These are phyloP conservation scores for Ceratobasidium sp. DNA, from an alignment of 1,284 basidiomycete species.

Conservation along the genomic window DNA sequence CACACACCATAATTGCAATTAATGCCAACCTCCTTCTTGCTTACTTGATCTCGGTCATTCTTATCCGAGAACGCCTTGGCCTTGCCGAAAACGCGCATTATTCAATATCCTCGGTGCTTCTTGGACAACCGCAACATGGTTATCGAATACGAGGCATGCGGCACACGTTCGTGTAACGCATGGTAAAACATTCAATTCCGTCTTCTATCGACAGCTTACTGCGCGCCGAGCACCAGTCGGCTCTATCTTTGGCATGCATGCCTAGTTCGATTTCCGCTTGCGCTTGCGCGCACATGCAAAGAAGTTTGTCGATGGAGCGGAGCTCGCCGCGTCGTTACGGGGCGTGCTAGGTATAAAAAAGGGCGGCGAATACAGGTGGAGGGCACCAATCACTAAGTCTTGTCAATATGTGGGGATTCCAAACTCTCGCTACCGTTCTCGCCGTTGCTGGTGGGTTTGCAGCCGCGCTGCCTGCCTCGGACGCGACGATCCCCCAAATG, in stretches of 20 bases:
- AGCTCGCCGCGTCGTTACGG: conserved; percentile 14
- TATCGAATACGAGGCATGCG: conserved; percentile 12
- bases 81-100: conserved; percentile 19
- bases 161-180: conserved; percentile 37
- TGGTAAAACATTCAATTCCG: background rate
- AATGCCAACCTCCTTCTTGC: background rate
- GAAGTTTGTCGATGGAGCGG: background rate
- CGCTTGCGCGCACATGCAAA: conserved; percentile 12
- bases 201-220: conserved; percentile 27
- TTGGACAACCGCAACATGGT: conserved; percentile 19
- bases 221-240: background rate
- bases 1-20: conserved; percentile 9
- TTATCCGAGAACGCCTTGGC: conserved; percentile 5
- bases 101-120: conserved; percentile 7
- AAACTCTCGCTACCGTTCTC: background rate
- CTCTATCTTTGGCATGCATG: conserved; percentile 30
- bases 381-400: background rate
- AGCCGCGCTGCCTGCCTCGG: conserved; percentile 27
- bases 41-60: conserved; percentile 14
- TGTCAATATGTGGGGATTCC: conserved; percentile 23
- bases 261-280: background rate
- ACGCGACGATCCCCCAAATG: conserved; percentile 9
- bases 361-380: background rate
- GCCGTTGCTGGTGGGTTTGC: background rate
- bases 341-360: background rate